These are phyloP conservation scores for Amaranthus hypochondriacus DNA, from an alignment of 148 eudicot species.

Conservation along the genomic window DNA sequence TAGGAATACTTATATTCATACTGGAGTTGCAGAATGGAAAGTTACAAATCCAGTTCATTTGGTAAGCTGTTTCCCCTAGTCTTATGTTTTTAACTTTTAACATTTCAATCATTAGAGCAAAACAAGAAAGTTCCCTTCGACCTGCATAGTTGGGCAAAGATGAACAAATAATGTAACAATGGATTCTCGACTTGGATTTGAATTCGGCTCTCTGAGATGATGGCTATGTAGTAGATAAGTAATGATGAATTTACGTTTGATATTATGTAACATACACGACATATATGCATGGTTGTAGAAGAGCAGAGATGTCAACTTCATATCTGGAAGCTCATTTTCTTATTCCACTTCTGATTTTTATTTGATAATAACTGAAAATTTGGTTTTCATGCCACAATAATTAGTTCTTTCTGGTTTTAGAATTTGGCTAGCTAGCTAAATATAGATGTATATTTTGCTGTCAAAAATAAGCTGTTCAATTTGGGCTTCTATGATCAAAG, in stretches of 20 bases:
- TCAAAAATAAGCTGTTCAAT: too few relatives aligned
- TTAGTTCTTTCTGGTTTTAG: neutral
- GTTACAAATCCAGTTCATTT: conserved; percentile 81
- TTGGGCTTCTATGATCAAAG: too few relatives aligned
- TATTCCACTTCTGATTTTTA: neutral
- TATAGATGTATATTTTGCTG: neutral
- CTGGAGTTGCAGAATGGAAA: conserved; percentile 93
- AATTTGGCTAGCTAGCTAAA: neutral
- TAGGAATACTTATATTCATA: conserved; percentile 84
- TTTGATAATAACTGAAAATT: neutral
- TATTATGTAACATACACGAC: neutral
- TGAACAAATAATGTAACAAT: neutral
- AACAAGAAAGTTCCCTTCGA: neutral
- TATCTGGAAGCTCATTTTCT: neutral
- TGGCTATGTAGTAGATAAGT: neutral
- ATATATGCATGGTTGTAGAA: neutral
- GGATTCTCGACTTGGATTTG: neutral
- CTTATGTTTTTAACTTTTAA: neutral
- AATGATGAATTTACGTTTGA: neutral
- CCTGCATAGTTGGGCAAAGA: neutral
- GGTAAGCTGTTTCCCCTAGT: conserved; percentile 34
- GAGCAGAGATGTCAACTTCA: neutral
- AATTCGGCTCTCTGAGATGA: neutral
- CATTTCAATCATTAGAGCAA: conserved; percentile 2
- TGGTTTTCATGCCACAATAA: neutral